Conservation (phyloP, 78 protist species). For the Polysphondylium violaceum region DNA sequence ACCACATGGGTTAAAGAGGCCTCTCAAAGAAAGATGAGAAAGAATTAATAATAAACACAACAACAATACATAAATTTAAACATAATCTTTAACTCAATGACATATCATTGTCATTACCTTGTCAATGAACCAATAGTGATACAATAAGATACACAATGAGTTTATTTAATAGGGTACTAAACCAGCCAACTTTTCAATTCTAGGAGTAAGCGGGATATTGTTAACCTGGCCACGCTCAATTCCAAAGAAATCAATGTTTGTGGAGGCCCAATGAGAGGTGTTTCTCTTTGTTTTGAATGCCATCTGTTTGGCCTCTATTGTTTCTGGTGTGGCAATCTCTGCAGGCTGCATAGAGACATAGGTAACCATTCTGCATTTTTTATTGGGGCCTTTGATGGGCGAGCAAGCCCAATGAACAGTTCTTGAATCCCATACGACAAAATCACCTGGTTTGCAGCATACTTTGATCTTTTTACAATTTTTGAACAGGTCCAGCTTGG, state of each 20-base stretch:
- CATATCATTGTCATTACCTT: too few species aligned
- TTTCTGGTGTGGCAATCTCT: not conserved
- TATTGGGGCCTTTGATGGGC: constrained; percentile 22
- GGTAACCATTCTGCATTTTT: constrained; percentile 29
- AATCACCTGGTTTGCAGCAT: constrained; percentile 55
- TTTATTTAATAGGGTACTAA: too few species aligned
- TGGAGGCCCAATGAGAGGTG: constrained; percentile 62
- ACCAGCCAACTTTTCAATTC: too few species aligned
- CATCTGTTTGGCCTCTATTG: constrained; percentile 6
- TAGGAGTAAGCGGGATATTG: too few species aligned
- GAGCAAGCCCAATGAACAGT: constrained; percentile 56
- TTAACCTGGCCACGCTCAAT: too few species aligned
- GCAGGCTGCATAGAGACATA: constrained; percentile 55
- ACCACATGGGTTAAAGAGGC: constrained; percentile 29
- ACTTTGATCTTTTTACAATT: constrained; percentile 56
- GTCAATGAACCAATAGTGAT: too few species aligned
- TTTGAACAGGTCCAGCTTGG: not conserved
- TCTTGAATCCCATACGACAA: constrained; percentile 59
- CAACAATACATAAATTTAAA: too few species aligned
- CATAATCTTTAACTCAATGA: too few species aligned
- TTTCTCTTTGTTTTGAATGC: constrained; percentile 21
- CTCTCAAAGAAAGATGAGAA: constrained; percentile 30
- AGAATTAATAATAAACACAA: too few species aligned
- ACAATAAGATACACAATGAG: too few species aligned
- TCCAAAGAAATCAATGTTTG: not conserved